These are phyloP conservation scores for Botrytis porri DNA, from an alignment of 2,329 filamentous ascomycete species.

Conservation along the genomic window DNA sequence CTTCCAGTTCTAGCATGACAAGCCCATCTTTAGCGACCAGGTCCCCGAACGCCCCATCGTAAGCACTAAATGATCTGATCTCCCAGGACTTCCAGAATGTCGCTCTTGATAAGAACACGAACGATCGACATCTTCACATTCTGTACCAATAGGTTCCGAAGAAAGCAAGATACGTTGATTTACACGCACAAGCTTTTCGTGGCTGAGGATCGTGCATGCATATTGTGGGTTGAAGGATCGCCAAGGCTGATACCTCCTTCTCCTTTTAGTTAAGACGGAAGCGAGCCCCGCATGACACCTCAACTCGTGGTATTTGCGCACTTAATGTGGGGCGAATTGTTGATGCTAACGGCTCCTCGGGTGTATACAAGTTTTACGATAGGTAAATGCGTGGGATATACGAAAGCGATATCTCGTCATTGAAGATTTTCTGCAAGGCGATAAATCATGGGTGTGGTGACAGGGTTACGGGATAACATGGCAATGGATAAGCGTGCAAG, in stretches of 20 bases:
- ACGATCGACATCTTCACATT: not conserved
- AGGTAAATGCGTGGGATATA: not conserved
- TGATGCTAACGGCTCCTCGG: not conserved
- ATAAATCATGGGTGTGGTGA: not conserved
- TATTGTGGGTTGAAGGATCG: slow-evolving; percentile 1
- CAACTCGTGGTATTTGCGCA: not conserved
- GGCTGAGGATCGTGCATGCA: not conserved
- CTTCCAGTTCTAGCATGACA: not conserved
- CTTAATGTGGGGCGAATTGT: not conserved
- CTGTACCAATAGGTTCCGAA: not conserved
- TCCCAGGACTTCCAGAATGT: not conserved
- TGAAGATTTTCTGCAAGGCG: not conserved
- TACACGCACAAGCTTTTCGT: not conserved
- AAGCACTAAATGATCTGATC: not conserved
- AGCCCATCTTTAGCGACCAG: not conserved
- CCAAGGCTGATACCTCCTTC: not conserved
- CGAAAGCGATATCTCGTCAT: not conserved
- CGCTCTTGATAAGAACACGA: slow-evolving; percentile 2
- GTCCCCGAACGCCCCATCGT: not conserved
- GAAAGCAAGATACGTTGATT: not conserved
- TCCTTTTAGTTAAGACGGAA: not conserved
- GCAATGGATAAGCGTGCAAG: not conserved
- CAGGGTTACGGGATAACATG: too few species aligned
- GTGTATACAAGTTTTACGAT: not conserved
- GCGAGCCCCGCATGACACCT: slow-evolving; percentile 1